A percentile compares a stretch with the other conserved stretches of the same genome.
Evolutionary conservation across 345 rosid genomes (phyloP).

Genomic region (Microthlaspi erraticum): DNA sequence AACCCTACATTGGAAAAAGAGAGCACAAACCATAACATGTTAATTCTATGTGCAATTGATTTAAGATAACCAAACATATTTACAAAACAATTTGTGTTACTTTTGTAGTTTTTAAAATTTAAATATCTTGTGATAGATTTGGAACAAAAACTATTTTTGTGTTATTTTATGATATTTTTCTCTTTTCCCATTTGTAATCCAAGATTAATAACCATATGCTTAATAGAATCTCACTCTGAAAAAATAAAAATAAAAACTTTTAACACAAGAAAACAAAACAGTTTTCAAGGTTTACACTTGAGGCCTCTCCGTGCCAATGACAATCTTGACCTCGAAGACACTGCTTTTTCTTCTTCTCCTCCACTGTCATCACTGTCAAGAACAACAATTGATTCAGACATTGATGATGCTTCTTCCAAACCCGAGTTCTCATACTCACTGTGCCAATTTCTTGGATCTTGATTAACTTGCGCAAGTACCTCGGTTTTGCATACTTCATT

Average conservation of each 20-base stretch:
- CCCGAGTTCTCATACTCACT: conserved; percentile 35
- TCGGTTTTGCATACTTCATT: conserved; percentile 19
- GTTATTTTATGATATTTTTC: too few species aligned
- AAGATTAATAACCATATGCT: neutral
- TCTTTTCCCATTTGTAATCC: too few species aligned
- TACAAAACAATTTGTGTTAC: too few species aligned
- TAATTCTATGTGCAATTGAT: too few species aligned
- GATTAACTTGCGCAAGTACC: conserved; percentile 20
- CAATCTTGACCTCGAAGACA: conserved; percentile 43
- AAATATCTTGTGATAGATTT: too few species aligned
- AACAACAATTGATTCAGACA: conserved; percentile 59
- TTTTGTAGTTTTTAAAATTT: too few species aligned
- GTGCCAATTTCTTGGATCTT: conserved; percentile 9
- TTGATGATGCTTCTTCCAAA: conserved; percentile 43
- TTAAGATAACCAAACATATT: too few species aligned
- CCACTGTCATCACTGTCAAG: conserved; percentile 84
- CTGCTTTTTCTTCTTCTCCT: conserved; percentile 49
- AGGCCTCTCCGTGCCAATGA: conserved; percentile 44
- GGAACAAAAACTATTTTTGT: too few species aligned
- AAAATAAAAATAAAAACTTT: neutral
- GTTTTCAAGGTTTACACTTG: conserved; percentile 15
- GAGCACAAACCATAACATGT: too few species aligned
- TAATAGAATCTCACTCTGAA: neutral
- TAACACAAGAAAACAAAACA: neutral
- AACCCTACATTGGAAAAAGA: too few species aligned